These are phyloP conservation scores for Sutorius australiensis DNA, from an alignment of 768 basidiomycete species.

Conservation along the genomic window DNA sequence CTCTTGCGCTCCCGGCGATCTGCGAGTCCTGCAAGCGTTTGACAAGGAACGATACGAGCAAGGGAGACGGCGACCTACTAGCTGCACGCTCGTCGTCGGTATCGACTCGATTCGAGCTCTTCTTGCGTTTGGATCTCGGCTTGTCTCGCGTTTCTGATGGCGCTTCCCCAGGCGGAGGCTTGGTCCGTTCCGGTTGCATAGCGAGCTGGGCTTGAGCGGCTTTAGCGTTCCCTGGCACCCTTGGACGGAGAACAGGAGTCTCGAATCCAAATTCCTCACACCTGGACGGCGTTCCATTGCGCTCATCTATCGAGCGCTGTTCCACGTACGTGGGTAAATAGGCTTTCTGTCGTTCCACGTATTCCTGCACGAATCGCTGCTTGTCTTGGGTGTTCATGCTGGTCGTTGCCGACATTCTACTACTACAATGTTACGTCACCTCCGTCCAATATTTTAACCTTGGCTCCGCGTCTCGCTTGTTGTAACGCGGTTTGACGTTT, in stretches of 20 bases:
- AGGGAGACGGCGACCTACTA: slow-evolving; percentile 29
- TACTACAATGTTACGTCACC: slow-evolving; percentile 2
- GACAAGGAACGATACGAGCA: neutral
- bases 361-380: slow-evolving; percentile 40
- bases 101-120: slow-evolving; percentile 9
- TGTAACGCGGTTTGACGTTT: neutral
- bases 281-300: slow-evolving; percentile 11
- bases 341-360: slow-evolving; percentile 46
- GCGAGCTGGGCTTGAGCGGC: neutral
- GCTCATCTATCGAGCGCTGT: slow-evolving; percentile 23
- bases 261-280: slow-evolving; percentile 39
- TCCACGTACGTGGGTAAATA: slow-evolving; percentile 43
- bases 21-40: slow-evolving; percentile 45
- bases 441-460: too few relatives aligned
- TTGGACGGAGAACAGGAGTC: slow-evolving; percentile 55
- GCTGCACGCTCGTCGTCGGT: slow-evolving; percentile 36
- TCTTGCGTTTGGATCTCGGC: slow-evolving; percentile 24
- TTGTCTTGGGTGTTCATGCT: slow-evolving; percentile 36
- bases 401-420: neutral
- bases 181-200: neutral
- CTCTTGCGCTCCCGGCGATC: slow-evolving; percentile 66
- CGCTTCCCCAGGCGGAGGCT: neutral
- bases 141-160: slow-evolving; percentile 13
- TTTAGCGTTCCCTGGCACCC: slow-evolving; percentile 26
- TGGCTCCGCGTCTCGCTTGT: neutral